phyloP scores from a whole-genome alignment of 2,329 filamentous ascomycete species.

The Ophiostoma novo-ulmi region DNA sequence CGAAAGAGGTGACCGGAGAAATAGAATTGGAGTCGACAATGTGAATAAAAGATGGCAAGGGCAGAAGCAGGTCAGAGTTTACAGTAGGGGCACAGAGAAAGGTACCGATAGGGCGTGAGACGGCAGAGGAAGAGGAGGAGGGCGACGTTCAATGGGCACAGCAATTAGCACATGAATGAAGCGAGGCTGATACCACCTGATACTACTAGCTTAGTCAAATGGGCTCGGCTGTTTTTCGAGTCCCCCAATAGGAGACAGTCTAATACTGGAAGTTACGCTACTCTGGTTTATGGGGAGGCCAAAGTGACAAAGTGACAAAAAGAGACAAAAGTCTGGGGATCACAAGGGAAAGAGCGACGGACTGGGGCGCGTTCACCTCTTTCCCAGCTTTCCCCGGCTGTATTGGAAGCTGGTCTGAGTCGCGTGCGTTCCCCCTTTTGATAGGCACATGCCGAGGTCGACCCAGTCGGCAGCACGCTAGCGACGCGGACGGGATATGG shows the following conservation, averaged over 20 bases:
- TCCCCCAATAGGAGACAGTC: background rate
- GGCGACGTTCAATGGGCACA: background rate
- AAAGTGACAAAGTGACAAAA: too few relatives aligned
- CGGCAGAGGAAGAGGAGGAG: background rate
- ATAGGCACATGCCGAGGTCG: constrained; percentile 23
- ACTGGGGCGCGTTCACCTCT: constrained; percentile 3
- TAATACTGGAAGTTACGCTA: background rate
- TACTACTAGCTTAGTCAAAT: background rate
- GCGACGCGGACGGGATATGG: background rate
- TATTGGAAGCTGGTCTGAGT: background rate
- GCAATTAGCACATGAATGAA: constrained; percentile 1
- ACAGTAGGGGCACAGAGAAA: background rate
- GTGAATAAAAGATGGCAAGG: background rate
- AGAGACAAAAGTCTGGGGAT: constrained; percentile 1
- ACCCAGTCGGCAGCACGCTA: constrained; percentile 11
- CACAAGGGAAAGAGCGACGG: constrained; percentile 19
- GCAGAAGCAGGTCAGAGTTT: background rate
- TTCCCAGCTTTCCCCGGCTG: background rate
- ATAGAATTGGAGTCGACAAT: background rate
- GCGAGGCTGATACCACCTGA: constrained; percentile 4
- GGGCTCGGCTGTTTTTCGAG: too few relatives aligned
- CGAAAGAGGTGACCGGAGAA: constrained; percentile 14
- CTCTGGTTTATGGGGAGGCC: background rate
- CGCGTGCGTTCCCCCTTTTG: constrained; percentile 12
- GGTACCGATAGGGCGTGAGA: background rate